phyloP scores from a whole-genome alignment of 345 rosid genomes.

The Acer campestre region DNA sequence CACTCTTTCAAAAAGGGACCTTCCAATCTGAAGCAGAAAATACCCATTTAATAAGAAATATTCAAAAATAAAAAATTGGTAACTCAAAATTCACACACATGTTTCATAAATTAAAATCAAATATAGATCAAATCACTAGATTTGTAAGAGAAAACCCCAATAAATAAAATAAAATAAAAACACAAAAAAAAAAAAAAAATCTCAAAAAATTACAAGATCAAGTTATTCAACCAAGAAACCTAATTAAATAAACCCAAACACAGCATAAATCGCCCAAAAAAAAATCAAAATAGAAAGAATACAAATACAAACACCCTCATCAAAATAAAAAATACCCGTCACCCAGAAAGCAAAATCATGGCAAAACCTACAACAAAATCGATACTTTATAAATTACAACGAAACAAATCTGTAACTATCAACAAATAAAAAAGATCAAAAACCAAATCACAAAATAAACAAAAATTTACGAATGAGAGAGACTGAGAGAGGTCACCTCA shows the following conservation, averaged over 20 bases:
- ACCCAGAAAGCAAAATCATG: not conserved
- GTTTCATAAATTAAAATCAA: not conserved
- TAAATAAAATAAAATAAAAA: no score
- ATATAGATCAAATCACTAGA: not conserved
- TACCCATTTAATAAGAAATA: not conserved
- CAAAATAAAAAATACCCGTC: not conserved
- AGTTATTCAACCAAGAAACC: no score
- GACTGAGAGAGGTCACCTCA: constrained; percentile 34
- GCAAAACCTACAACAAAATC: not conserved
- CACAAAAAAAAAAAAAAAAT: not conserved
- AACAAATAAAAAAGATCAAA: not conserved
- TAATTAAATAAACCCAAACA: not conserved
- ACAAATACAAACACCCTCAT: not conserved
- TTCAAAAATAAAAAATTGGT: not conserved
- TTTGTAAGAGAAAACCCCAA: not conserved
- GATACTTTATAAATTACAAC: not conserved
- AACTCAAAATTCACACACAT: not conserved
- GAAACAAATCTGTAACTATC: constrained; percentile 5
- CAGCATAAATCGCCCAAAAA: not conserved
- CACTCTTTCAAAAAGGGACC: not conserved
- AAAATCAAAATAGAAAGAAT: not conserved
- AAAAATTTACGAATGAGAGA: not conserved
- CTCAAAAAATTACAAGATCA: not conserved
- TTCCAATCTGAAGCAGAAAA: not conserved
- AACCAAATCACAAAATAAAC: not conserved